Evolutionary conservation across 2,329 filamentous ascomycete genomes (phyloP).

Genomic region (Colletotrichum cereale): DNA sequence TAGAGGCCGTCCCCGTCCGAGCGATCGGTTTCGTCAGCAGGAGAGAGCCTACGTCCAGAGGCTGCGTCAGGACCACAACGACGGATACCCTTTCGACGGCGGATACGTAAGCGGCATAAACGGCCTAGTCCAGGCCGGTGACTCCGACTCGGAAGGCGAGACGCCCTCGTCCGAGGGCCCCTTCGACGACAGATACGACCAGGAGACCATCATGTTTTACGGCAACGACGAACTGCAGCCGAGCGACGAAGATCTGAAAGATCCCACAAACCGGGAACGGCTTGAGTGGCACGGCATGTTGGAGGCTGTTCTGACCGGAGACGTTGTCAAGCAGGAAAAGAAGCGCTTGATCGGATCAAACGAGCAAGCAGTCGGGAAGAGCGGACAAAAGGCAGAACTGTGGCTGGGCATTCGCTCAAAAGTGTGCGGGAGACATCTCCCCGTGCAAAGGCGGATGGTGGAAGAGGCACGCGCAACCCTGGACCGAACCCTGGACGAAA

Average conservation of each 20-base stretch:
- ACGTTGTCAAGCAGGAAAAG: constrained; percentile 98
- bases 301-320: constrained; percentile 92
- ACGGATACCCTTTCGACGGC: constrained; percentile 53
- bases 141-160: constrained; percentile 91
- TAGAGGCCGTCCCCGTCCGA: constrained; percentile 63
- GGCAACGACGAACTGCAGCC: constrained; percentile 91
- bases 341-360: constrained; percentile 88
- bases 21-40: constrained; percentile 76
- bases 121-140: constrained; percentile 60
- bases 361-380: constrained; percentile 68
- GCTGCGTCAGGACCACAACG: constrained; percentile 80
- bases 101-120: constrained; percentile 72
- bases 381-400: constrained; percentile 81
- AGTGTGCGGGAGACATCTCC: constrained; percentile 84
- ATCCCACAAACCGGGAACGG: constrained; percentile 88
- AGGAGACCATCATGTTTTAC: constrained; percentile 93
- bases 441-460: constrained; percentile 87
- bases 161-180: constrained; percentile 87
- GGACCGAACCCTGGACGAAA: constrained; percentile 83
- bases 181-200: constrained; percentile 89
- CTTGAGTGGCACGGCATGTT: constrained; percentile 99
- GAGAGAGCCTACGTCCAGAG: constrained; percentile 96
- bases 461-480: constrained; percentile 84
- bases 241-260: constrained; percentile 88
- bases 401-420: constrained; percentile 92